phyloP scores from a whole-genome alignment of 2,329 filamentous ascomycete species.

The Hymenoscyphus fructigenus region DNA sequence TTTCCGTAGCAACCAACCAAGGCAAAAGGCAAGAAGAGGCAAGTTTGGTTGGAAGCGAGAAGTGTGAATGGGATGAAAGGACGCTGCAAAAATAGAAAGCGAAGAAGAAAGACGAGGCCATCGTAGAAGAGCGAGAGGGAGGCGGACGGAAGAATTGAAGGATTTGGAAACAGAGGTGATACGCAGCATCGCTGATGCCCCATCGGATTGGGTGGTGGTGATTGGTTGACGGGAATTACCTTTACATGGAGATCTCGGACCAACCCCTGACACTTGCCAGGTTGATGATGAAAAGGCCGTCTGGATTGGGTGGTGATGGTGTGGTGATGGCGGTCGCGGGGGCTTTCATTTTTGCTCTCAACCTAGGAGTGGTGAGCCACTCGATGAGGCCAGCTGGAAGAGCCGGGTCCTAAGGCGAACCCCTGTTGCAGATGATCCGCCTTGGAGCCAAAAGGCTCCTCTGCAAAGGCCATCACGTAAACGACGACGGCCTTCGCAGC shows the following conservation, averaged over 20 bases:
- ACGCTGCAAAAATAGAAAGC: background rate
- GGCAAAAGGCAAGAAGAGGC: background rate
- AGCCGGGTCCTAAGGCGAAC: background rate
- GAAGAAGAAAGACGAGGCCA: background rate
- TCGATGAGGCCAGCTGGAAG: background rate
- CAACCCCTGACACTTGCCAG: background rate
- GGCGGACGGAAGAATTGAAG: background rate
- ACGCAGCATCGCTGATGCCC: background rate
- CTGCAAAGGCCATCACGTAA: background rate
- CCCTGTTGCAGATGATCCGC: slow-evolving; percentile 1
- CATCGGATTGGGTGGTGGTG: background rate
- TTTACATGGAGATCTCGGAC: slow-evolving; percentile 1
- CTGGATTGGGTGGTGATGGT: too few species aligned
- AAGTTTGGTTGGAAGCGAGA: background rate
- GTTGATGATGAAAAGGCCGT: background rate
- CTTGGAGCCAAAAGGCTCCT: background rate
- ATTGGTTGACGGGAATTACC: background rate
- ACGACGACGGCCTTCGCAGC: background rate
- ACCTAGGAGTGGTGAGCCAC: background rate
- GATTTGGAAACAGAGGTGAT: background rate
- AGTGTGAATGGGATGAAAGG: background rate
- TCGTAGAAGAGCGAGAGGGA: background rate
- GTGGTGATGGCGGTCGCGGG: too few species aligned
- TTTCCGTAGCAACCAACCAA: background rate
- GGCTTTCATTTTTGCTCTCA: too few species aligned